Base-by-base conservation (phyloP, 2,329 filamentous ascomycete species). In the Bretziella fagacearum region DNA sequence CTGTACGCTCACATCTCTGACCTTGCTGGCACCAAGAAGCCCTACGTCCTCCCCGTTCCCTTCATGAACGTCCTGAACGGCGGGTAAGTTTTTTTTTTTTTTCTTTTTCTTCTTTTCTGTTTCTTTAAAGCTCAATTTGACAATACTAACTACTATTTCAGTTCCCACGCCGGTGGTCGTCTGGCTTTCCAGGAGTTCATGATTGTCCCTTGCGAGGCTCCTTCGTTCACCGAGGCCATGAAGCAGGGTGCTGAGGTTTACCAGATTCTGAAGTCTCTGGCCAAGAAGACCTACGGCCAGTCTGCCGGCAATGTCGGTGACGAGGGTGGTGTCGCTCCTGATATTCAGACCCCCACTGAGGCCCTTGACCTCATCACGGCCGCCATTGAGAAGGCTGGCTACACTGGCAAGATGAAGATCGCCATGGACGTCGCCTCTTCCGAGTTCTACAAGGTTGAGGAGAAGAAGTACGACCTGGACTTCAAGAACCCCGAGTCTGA, bases 401-500 rank as follows among this genome's bases (percentile, higher is more conserved):
- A 98, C 75, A 86, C 82, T 51, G 91, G 89, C 66, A 73, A 91
- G 75, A 80, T 98, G 65, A 84, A 93, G 67, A 98, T 98, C 60
- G 91, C 91, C 64, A 93, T 98, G 86, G 91, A 98, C 62, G 89
- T 96, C 63, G 91, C 91, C 55, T 95, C 91, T 55, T 93, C 84
- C 73, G 91, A 98, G 69, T 98, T 98, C 77, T 98, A 98, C 82
- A 96, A 96, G 74, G 67, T 72, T 60, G 84, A 91, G 45, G 89
- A 71, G 64, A 95, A 96, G 83, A 96, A 96, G 77, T 98, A 98
- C 77, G 91, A 98, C 64, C 77, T 98, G 55, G 91, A 96, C 81
- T 98, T 96, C 84, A 96, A 98, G 84, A 98, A 98, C 79, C 89
- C 91, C 60, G 81, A 96, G 54, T 91, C 82, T 65, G 91, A 98